Conservation (phyloP, 495 filamentous ascomycete genomes). For the Penicillium pulvis region DNA sequence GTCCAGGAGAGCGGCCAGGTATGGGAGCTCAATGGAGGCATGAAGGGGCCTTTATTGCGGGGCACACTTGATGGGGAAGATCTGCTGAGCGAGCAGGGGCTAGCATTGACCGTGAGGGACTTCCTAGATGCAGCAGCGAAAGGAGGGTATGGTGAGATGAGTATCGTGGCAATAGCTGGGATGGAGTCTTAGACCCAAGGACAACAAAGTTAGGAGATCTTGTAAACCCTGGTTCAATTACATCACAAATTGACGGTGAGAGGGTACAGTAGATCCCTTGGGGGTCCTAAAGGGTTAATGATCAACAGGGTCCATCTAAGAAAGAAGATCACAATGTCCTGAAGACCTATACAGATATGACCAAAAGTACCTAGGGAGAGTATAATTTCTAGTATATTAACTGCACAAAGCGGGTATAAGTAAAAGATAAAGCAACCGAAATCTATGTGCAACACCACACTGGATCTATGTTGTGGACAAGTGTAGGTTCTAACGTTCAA, state of each 20-base stretch:
- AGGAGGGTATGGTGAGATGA: conserved; percentile 62
- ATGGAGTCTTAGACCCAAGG: neutral
- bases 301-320: no score
- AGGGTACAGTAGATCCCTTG: neutral
- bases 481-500: conserved; percentile 13
- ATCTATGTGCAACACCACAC: conserved; percentile 1
- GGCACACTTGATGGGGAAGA: conserved; percentile 67
- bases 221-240: no score
- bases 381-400: neutral
- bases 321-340: no score
- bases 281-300: no score
- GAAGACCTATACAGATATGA: neutral
- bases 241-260: no score
- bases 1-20: conserved; percentile 69
- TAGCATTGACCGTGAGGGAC: conserved; percentile 62
- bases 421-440: conserved; percentile 4
- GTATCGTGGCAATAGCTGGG: conserved; percentile 56
- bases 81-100: conserved; percentile 64
- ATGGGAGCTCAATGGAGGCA: conserved; percentile 80
- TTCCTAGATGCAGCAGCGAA: conserved; percentile 58
- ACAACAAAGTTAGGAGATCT: no score
- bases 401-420: neutral
- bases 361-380: neutral
- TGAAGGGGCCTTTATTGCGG: conserved; percentile 74
- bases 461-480: neutral